A percentile compares a stretch with the other conserved stretches of the same genome.
Conservation (phyloP, 495 filamentous ascomycete genomes). For the Durotheca rogersii region DNA sequence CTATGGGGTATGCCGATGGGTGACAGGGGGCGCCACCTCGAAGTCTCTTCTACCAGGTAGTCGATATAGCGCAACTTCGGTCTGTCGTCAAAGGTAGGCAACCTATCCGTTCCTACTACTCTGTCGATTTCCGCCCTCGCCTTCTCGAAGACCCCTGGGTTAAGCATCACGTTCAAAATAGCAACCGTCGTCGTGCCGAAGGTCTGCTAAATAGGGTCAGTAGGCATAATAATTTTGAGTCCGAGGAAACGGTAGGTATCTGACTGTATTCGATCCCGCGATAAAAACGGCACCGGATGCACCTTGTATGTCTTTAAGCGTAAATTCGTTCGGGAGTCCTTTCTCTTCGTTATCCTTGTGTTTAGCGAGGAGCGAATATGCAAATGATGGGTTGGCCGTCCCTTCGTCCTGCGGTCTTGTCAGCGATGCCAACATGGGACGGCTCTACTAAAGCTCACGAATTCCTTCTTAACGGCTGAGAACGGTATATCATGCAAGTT, state of each 20-base stretch:
- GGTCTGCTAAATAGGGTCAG: slow-evolving; percentile 26
- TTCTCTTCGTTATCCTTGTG: slow-evolving; percentile 25
- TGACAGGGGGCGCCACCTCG: slow-evolving; percentile 62
- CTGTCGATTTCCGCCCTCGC: slow-evolving; percentile 61
- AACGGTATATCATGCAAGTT: slow-evolving; percentile 36
- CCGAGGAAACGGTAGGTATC: slow-evolving; percentile 3
- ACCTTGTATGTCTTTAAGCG: slow-evolving; percentile 50
- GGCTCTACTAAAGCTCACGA: slow-evolving; percentile 18
- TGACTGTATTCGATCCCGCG: slow-evolving; percentile 51
- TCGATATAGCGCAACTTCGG: slow-evolving; percentile 52
- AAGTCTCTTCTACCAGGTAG: slow-evolving; percentile 57
- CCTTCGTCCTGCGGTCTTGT: slow-evolving; percentile 24
- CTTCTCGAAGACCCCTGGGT: slow-evolving; percentile 49
- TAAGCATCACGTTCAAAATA: slow-evolving; percentile 45
- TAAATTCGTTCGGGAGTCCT: slow-evolving; percentile 38
- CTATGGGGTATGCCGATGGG: slow-evolving; percentile 62
- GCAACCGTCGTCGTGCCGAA: slow-evolving; percentile 44
- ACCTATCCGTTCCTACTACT: slow-evolving; percentile 47
- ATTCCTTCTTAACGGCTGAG: slow-evolving; percentile 29
- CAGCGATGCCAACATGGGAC: not conserved
- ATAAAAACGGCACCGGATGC: slow-evolving; percentile 52
- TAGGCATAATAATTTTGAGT: not conserved
- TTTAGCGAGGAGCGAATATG: slow-evolving; percentile 35
- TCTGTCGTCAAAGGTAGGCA: slow-evolving; percentile 54
- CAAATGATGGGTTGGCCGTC: slow-evolving; percentile 35